Percentiles rank a stretch among this genome's conserved stretches.
Evolutionary conservation across 2,329 filamentous ascomycete species (phyloP).

Genomic region (Talaromyces sp.): DNA sequence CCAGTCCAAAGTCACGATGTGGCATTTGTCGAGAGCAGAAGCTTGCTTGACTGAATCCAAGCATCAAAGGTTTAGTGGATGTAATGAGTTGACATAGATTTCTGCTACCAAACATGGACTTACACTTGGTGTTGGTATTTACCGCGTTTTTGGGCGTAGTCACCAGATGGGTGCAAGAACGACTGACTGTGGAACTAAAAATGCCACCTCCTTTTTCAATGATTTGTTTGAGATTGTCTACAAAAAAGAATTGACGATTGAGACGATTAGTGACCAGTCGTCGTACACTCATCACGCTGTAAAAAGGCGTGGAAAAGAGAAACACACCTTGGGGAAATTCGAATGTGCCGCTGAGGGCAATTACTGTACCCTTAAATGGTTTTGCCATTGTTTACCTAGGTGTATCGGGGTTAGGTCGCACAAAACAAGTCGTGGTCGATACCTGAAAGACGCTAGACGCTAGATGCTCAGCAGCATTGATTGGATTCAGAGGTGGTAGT

Average conservation of each 20-base stretch:
- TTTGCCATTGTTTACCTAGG: slow-evolving; percentile 22
- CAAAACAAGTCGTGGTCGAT: background rate
- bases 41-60: slow-evolving; percentile 33
- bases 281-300: background rate
- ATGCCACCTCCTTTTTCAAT: slow-evolving; percentile 35
- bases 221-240: slow-evolving; percentile 31
- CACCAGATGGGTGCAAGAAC: slow-evolving; percentile 38
- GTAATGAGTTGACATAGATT: background rate
- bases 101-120: slow-evolving; percentile 14
- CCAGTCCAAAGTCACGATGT: slow-evolving; percentile 57
- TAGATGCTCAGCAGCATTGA: background rate
- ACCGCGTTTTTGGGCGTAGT: slow-evolving; percentile 37
- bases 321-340: slow-evolving; percentile 42
- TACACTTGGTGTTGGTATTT: slow-evolving; percentile 35
- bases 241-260: background rate
- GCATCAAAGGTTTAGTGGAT: background rate
- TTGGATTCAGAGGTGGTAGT: background rate
- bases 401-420: background rate
- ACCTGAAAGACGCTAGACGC: background rate
- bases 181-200: slow-evolving; percentile 29
- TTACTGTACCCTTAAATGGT: slow-evolving; percentile 31
- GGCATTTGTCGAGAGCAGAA: slow-evolving; percentile 46
- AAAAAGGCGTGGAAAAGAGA: background rate
- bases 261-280: background rate
- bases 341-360: slow-evolving; percentile 49